Evolutionary conservation across 768 basidiomycete species (phyloP).

Genomic region (Tephrocybe sp.): DNA sequence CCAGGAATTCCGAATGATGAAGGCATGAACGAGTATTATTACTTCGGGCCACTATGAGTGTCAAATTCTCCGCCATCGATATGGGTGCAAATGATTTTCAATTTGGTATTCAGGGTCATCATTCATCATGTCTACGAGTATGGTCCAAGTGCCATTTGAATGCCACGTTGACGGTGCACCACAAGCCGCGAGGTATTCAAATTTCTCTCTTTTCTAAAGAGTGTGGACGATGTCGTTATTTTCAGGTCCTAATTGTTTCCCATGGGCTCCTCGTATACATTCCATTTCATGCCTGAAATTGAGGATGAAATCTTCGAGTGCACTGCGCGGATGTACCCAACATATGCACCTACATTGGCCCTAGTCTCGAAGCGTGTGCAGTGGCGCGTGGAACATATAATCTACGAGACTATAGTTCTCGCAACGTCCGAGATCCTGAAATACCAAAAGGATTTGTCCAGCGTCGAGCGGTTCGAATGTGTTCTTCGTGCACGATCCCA

Average conservation of each 20-base stretch:
- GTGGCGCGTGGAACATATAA: not conserved
- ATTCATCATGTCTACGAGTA: not conserved
- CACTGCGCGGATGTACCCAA: not conserved
- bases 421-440: not conserved
- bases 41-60: too few relatives aligned
- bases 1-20: too few relatives aligned
- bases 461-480: not conserved
- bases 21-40: too few relatives aligned
- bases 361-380: not conserved
- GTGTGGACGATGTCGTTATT: not conserved
- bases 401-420: not conserved
- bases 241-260: not conserved
- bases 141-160: too few relatives aligned
- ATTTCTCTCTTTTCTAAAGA: not conserved
- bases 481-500: not conserved
- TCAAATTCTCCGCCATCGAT: too few relatives aligned
- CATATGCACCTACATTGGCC: not conserved
- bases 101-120: not conserved
- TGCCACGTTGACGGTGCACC: too few relatives aligned
- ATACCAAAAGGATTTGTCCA: not conserved
- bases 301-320: not conserved
- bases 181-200: too few relatives aligned
- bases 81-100: too few relatives aligned
- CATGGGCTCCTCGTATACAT: not conserved
- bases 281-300: not conserved